These are phyloP conservation scores for Termitomyces sp. DNA, from an alignment of 768 basidiomycete genomes.

Conservation along the genomic window DNA sequence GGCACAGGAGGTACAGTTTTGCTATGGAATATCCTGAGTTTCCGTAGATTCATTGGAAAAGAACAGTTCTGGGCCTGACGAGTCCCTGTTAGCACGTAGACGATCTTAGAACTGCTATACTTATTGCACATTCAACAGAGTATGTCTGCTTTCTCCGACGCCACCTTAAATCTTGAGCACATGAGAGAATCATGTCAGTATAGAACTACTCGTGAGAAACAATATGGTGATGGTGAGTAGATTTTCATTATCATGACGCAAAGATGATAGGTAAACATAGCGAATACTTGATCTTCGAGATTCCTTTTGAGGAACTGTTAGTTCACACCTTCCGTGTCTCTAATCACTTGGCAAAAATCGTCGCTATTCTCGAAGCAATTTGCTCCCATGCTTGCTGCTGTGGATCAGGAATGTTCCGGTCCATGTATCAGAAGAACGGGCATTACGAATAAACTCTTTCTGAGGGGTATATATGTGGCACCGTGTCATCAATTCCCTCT, in stretches of 20 bases:
- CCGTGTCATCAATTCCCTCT: background rate
- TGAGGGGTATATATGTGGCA: background rate
- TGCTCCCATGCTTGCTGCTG: background rate
- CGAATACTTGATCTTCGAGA: background rate
- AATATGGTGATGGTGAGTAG: background rate
- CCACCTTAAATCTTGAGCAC: background rate
- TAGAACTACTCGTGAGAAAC: background rate
- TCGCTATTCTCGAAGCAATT: background rate
- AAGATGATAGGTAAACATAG: background rate
- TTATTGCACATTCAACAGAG: background rate
- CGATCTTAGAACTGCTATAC: too few species aligned
- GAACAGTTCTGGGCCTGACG: too few species aligned
- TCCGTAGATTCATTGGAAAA: too few species aligned
- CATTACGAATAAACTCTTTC: too few species aligned
- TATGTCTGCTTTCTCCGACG: background rate
- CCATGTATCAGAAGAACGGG: background rate
- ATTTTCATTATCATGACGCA: too few species aligned
- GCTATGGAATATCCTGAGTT: too few species aligned
- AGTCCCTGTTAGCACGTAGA: too few species aligned
- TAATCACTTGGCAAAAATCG: background rate
- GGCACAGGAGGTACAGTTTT: too few species aligned
- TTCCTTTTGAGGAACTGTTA: background rate
- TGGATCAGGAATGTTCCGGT: background rate
- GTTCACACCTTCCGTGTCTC: background rate
- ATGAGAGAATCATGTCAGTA: background rate